Conservation (phyloP, 2,329 filamentous ascomycete genomes). For the Catunica adiposa region DNA sequence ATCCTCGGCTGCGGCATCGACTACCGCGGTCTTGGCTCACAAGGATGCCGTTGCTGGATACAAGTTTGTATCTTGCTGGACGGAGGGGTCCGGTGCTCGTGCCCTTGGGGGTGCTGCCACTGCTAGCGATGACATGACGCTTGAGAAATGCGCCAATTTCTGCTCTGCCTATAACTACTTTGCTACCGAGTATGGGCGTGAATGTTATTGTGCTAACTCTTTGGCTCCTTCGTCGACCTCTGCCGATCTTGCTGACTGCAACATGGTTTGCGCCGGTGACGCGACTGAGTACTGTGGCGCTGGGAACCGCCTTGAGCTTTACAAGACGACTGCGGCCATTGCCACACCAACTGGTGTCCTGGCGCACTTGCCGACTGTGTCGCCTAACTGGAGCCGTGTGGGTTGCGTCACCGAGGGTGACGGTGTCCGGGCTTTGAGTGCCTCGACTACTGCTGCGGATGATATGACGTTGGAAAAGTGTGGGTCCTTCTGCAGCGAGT, state of each 20-base stretch:
- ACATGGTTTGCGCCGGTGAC: slow-evolving; percentile 27
- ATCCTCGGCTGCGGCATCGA: slow-evolving; percentile 13
- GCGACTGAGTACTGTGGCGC: slow-evolving; percentile 27
- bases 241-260: slow-evolving; percentile 22
- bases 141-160: slow-evolving; percentile 30
- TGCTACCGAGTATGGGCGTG: slow-evolving; percentile 35
- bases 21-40: slow-evolving; percentile 19
- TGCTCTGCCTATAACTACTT: slow-evolving; percentile 32
- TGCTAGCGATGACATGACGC: slow-evolving; percentile 33
- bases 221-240: slow-evolving; percentile 20
- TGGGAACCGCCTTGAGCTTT: slow-evolving; percentile 28
- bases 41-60: slow-evolving; percentile 29
- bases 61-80: slow-evolving; percentile 30
- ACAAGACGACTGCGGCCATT: slow-evolving; percentile 23
- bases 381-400: slow-evolving; percentile 21
- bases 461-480: slow-evolving; percentile 26
- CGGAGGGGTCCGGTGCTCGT: slow-evolving; percentile 28
- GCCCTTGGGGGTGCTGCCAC: slow-evolving; percentile 27
- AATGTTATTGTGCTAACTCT: slow-evolving; percentile 35
- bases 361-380: slow-evolving; percentile 21
- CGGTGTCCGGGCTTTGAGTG: slow-evolving; percentile 20
- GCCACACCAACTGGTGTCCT: slow-evolving; percentile 20
- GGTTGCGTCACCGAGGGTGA: slow-evolving; percentile 26
- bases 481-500: slow-evolving; percentile 25
- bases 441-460: slow-evolving; percentile 20